A percentile compares a stretch with the other conserved stretches of the same genome.
Conservation (phyloP, 306 rosid species). For the Abrus pulchellus region DNA sequence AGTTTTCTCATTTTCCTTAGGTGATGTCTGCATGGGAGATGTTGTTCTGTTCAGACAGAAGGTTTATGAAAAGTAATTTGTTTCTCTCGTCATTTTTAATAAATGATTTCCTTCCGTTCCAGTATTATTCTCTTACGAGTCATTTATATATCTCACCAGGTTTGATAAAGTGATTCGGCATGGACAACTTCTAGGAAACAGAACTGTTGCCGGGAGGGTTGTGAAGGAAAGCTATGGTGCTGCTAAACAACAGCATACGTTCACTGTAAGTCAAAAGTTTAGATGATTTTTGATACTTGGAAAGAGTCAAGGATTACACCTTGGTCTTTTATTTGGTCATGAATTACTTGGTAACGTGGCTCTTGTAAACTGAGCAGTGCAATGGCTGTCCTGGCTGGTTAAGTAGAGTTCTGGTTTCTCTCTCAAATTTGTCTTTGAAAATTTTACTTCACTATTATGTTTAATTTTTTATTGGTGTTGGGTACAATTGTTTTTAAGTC, state of each 20-base stretch:
- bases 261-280: conserved; percentile 66
- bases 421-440: background rate
- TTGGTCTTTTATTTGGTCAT: conserved; percentile 40
- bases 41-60: conserved; percentile 77
- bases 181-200: conserved; percentile 68
- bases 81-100: conserved; percentile 30
- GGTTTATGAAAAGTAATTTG: conserved; percentile 71
- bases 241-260: conserved; percentile 83
- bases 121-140: conserved; percentile 3
- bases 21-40: conserved; percentile 90
- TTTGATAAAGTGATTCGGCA: conserved; percentile 70
- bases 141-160: conserved; percentile 53
- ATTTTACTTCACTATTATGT: background rate
- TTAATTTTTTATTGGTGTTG: background rate
- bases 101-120: conserved; percentile 28
- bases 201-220: conserved; percentile 82
- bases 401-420: conserved; percentile 21
- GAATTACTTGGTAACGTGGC: background rate
- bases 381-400: conserved; percentile 31
- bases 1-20: conserved; percentile 53
- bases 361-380: conserved; percentile 27
- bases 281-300: background rate
- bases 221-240: conserved; percentile 89
- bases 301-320: background rate
- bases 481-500: conserved; percentile 11